phyloP scores from a whole-genome alignment of 2,329 filamentous ascomycete species.

The Diaporthe citriasiana region DNA sequence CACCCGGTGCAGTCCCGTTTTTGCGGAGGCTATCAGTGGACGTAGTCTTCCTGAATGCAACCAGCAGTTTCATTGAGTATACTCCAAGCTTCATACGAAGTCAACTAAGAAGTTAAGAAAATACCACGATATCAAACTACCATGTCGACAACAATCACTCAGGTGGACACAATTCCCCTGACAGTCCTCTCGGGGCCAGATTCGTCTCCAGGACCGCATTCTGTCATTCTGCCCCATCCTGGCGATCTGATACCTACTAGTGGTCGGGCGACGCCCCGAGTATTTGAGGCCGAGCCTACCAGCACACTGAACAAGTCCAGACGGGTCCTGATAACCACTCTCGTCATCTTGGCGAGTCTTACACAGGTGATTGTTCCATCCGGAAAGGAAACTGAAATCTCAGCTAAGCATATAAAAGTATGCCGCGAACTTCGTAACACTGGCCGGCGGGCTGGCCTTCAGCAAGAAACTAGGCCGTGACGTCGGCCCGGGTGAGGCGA shows the following conservation, averaged over 20 bases:
- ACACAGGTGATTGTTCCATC: not conserved
- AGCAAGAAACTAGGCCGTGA: constrained; percentile 48
- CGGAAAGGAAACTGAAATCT: accelerated
- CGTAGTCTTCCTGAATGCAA: too few species aligned
- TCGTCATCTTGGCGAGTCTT: constrained; percentile 37
- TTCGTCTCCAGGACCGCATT: not conserved
- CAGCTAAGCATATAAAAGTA: constrained; percentile 43
- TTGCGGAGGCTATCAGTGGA: not conserved
- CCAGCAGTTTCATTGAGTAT: too few species aligned
- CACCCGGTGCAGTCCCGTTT: not conserved
- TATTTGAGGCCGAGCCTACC: constrained; percentile 29
- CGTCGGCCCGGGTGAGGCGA: constrained; percentile 51
- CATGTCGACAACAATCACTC: constrained; percentile 2
- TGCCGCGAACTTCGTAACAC: constrained; percentile 50
- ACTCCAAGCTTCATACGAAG: not conserved
- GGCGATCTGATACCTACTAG: not conserved
- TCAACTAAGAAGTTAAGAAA: not conserved
- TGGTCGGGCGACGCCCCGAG: not conserved
- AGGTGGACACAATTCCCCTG: not conserved
- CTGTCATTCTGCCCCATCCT: not conserved
- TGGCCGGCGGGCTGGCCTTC: constrained; percentile 49
- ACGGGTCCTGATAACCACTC: constrained; percentile 29
- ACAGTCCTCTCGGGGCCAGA: not conserved
- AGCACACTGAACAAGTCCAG: constrained; percentile 31
- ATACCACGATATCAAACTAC: not conserved